Conservation (phyloP, 371 early-diverging fungal genomes). For the Mortierella sp. region DNA sequence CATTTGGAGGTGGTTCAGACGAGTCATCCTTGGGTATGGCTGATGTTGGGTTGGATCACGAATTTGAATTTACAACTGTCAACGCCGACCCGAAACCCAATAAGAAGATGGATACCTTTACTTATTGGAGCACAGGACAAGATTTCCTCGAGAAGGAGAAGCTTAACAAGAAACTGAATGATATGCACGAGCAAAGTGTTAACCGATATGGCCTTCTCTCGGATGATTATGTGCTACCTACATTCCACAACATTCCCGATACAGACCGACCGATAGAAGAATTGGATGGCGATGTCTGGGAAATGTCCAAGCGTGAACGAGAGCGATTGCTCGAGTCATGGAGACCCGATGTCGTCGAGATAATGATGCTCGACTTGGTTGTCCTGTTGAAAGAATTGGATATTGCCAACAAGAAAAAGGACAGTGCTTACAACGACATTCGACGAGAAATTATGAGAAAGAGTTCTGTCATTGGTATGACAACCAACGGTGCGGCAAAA, state of each 20-base stretch:
- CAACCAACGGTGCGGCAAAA: slow-evolving; percentile 64
- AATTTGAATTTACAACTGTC: not conserved
- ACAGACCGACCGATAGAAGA: slow-evolving; percentile 37
- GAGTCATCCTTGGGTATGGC: too few species aligned
- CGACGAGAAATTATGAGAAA: slow-evolving; percentile 47
- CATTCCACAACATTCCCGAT: slow-evolving; percentile 17
- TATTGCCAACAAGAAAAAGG: slow-evolving; percentile 19
- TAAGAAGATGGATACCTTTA: slow-evolving; percentile 2
- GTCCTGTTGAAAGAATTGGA: slow-evolving; percentile 27
- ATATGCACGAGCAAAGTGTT: not conserved
- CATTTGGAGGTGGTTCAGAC: too few species aligned
- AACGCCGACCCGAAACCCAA: not conserved
- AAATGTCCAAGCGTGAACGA: slow-evolving; percentile 55
- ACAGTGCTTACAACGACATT: slow-evolving; percentile 46
- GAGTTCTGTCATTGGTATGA: slow-evolving; percentile 58
- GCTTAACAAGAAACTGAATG: not conserved
- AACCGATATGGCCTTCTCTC: not conserved
- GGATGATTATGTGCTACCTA: not conserved
- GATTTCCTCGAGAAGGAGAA: slow-evolving; percentile 3
- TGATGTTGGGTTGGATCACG: not conserved
- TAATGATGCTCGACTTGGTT: slow-evolving; percentile 20
- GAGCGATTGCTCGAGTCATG: slow-evolving; percentile 50
- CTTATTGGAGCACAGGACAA: not conserved
- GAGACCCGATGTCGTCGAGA: slow-evolving; percentile 32
- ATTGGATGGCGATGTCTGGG: slow-evolving; percentile 52